Conservation (phyloP, 768 basidiomycete genomes). For the Sistotremastrum suecicum region DNA sequence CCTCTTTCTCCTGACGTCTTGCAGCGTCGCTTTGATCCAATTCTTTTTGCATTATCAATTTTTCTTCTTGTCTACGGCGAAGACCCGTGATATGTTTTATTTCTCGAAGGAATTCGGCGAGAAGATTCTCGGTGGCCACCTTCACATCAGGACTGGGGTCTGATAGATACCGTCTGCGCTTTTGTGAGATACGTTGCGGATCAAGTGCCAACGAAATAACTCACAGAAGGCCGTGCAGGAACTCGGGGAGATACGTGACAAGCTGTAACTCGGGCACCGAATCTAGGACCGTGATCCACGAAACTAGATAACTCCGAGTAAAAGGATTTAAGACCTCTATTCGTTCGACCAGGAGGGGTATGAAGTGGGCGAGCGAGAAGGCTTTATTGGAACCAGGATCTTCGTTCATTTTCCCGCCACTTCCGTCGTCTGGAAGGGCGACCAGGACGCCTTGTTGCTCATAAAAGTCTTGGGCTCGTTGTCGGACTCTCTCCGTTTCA, state of each 20-base stretch:
- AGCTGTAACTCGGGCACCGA: slow-evolving; percentile 95
- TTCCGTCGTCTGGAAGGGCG: slow-evolving; percentile 39
- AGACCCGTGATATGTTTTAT: slow-evolving; percentile 75
- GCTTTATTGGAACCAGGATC: slow-evolving; percentile 44
- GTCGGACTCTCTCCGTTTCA: slow-evolving; percentile 56
- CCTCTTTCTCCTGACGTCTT: slow-evolving; percentile 25
- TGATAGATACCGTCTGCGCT: slow-evolving; percentile 75
- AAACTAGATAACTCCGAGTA: slow-evolving; percentile 90
- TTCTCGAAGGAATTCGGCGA: slow-evolving; percentile 84
- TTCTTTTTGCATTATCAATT: slow-evolving; percentile 26
- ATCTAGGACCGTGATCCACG: slow-evolving; percentile 92
- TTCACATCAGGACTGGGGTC: slow-evolving; percentile 92
- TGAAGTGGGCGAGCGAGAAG: slow-evolving; percentile 89
- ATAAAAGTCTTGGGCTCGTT: slow-evolving; percentile 25
- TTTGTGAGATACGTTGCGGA: slow-evolving; percentile 6
- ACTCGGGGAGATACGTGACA: slow-evolving; percentile 87
- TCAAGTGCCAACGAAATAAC: slow-evolving; percentile 16
- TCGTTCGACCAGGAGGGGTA: slow-evolving; percentile 83
- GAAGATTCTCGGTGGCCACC: slow-evolving; percentile 76
- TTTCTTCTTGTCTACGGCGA: slow-evolving; percentile 48
- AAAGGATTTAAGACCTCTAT: slow-evolving; percentile 94
- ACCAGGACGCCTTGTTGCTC: slow-evolving; percentile 46
- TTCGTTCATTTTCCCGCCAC: slow-evolving; percentile 23
- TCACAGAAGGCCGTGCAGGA: slow-evolving; percentile 85
- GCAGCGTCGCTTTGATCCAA: slow-evolving; percentile 26